Percentiles rank a stretch among this genome's conserved stretches.
Conservation (phyloP, 2,329 filamentous ascomycete species). For the Zasmidium citrigriseum region DNA sequence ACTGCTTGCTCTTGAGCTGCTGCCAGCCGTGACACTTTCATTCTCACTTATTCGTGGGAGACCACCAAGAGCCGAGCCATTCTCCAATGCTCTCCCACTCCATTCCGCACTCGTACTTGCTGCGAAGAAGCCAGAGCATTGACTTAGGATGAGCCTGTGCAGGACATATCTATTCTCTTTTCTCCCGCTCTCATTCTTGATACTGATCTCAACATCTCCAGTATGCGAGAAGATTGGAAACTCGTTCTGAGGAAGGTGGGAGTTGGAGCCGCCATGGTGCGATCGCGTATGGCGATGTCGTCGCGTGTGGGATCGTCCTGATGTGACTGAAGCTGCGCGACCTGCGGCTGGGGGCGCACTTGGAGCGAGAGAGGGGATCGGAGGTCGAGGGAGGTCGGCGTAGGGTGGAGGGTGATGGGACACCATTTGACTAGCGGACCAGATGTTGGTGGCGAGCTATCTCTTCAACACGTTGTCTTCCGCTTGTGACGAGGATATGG, state of each 20-base stretch:
- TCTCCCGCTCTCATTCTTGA: conserved; percentile 61
- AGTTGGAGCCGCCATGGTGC: conserved; percentile 66
- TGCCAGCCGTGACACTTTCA: conserved; percentile 29
- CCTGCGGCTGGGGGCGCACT: conserved; percentile 22
- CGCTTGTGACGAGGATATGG: not conserved
- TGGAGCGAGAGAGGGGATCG: conserved; percentile 13
- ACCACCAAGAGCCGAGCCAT: conserved; percentile 7
- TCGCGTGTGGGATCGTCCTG: conserved; percentile 57
- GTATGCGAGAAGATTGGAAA: conserved; percentile 89
- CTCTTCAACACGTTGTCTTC: conserved; percentile 1
- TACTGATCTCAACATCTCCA: conserved; percentile 88
- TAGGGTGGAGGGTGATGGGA: conserved; percentile 29
- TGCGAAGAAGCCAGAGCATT: conserved; percentile 93
- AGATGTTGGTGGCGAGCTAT: not conserved
- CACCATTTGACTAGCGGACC: conserved; percentile 20
- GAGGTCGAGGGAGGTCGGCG: conserved; percentile 19
- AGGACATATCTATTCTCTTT: conserved; percentile 83
- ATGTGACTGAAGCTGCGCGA: conserved; percentile 64
- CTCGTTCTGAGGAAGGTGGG: conserved; percentile 75
- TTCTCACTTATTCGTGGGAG: conserved; percentile 30
- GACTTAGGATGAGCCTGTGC: conserved; percentile 81
- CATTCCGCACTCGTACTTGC: conserved; percentile 51
- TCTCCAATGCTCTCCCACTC: conserved; percentile 25
- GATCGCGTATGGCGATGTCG: conserved; percentile 79
- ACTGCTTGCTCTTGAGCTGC: conserved; percentile 41